A percentile compares a stretch with the other conserved stretches of the same genome.
These are phyloP conservation scores for Colletotrichum tamarilloi DNA, from an alignment of 2,329 filamentous ascomycete genomes.

Conservation along the genomic window DNA sequence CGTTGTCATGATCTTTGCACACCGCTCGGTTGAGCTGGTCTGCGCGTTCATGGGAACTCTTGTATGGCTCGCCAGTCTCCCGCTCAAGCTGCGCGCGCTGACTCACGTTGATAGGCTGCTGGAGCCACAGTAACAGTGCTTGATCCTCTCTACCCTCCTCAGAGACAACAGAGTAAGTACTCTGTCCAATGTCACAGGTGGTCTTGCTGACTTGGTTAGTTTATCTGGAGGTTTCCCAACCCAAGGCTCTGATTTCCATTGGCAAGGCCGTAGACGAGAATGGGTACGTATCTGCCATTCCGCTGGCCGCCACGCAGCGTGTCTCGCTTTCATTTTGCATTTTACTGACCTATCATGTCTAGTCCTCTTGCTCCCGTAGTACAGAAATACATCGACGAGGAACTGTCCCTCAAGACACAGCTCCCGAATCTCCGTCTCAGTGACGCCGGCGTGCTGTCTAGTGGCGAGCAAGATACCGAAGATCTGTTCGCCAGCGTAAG, in stretches of 20 bases:
- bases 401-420: constrained; percentile 77
- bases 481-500: constrained; percentile 72
- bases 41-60: constrained; percentile 80
- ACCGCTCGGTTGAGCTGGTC: constrained; percentile 64
- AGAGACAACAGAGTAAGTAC: constrained; percentile 69
- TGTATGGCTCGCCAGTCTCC: constrained; percentile 44
- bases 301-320: neutral
- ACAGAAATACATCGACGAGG: constrained; percentile 75
- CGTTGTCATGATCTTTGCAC: constrained; percentile 92
- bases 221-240: constrained; percentile 83
- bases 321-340: neutral
- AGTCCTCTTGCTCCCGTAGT: constrained; percentile 63
- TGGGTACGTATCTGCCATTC: constrained; percentile 32
- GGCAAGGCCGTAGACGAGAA: constrained; percentile 76
- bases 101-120: constrained; percentile 47
- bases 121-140: constrained; percentile 75
- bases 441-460: constrained; percentile 78
- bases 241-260: constrained; percentile 78
- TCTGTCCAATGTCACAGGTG: neutral
- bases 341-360: constrained; percentile 8
- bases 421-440: constrained; percentile 79
- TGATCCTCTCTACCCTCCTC: constrained; percentile 85
- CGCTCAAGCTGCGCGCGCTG: constrained; percentile 6
- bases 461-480: constrained; percentile 72
- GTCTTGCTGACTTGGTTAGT: constrained; percentile 52